phyloP scores from a whole-genome alignment of 164 flowering plant species.

The Vitis rotundifolia region DNA sequence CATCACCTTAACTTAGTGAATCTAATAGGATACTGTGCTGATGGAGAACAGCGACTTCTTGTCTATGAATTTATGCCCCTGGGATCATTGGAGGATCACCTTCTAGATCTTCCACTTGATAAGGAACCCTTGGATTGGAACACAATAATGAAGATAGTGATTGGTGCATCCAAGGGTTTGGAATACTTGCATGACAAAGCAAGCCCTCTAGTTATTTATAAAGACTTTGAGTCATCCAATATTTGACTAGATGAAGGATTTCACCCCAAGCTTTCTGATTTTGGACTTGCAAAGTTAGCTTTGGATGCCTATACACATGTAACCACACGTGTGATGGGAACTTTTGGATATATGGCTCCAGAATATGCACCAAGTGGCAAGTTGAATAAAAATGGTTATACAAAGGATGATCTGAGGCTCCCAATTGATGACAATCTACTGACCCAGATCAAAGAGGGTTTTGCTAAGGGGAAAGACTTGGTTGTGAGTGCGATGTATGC shows the following conservation, averaged over 20 bases:
- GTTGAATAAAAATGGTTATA: too few species aligned
- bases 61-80: slow-evolving; percentile 67
- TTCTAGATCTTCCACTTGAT: slow-evolving; percentile 14
- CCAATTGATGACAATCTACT: too few species aligned
- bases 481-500: too few species aligned
- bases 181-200: slow-evolving; percentile 2
- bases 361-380: too few species aligned
- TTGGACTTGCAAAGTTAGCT: slow-evolving; percentile 6
- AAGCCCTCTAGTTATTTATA: too few species aligned
- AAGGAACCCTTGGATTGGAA: not conserved
- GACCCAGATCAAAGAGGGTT: too few species aligned
- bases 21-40: slow-evolving; percentile 67
- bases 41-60: slow-evolving; percentile 72
- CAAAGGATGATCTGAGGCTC: too few species aligned
- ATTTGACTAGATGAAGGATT: not conserved
- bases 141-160: not conserved
- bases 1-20: slow-evolving; percentile 62
- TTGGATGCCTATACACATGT: not conserved
- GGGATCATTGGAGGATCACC: slow-evolving; percentile 71
- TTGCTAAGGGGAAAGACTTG: too few species aligned
- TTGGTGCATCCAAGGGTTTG: slow-evolving; percentile 2
- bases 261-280: not conserved
- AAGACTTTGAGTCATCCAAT: too few species aligned
- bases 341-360: too few species aligned
- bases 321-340: not conserved